Percentiles rank a stretch among this genome's conserved stretches.
Conservation (phyloP, 2,329 filamentous ascomycete species). For the Colletotrichum tamarilloi region DNA sequence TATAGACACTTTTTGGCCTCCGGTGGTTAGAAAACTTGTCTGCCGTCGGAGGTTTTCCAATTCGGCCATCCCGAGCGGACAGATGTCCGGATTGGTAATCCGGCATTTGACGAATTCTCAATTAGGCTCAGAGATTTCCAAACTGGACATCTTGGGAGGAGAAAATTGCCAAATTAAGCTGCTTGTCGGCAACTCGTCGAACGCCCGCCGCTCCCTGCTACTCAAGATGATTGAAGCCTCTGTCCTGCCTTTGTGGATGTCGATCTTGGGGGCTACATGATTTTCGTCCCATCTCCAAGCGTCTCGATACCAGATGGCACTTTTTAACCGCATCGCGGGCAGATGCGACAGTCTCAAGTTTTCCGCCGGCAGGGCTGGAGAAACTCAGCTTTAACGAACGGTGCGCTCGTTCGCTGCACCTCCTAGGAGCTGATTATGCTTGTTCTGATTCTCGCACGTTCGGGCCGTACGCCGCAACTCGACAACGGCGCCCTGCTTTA, state of each 20-base stretch:
- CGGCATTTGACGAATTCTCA: not conserved
- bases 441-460: not conserved
- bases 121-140: too few species aligned
- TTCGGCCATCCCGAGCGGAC: not conserved
- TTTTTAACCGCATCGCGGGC: not conserved
- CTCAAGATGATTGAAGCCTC: not conserved
- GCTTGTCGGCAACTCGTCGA: not conserved
- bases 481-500: not conserved
- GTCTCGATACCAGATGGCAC: not conserved
- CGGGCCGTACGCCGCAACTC: not conserved
- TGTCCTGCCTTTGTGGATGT: not conserved
- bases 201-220: not conserved
- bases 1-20: not conserved
- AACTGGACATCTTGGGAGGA: too few species aligned
- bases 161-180: not conserved
- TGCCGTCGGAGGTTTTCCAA: not conserved
- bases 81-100: not conserved
- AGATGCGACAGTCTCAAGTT: conserved; percentile 2
- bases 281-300: not conserved
- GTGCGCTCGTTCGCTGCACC: not conserved
- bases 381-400: not conserved
- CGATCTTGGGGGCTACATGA: not conserved
- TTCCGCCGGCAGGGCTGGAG: not conserved
- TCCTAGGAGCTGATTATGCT: not conserved
- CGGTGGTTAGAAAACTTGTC: too few species aligned